Base-by-base conservation (phyloP, 164 flowering plant species). In the Warburgia ugandensis region DNA sequence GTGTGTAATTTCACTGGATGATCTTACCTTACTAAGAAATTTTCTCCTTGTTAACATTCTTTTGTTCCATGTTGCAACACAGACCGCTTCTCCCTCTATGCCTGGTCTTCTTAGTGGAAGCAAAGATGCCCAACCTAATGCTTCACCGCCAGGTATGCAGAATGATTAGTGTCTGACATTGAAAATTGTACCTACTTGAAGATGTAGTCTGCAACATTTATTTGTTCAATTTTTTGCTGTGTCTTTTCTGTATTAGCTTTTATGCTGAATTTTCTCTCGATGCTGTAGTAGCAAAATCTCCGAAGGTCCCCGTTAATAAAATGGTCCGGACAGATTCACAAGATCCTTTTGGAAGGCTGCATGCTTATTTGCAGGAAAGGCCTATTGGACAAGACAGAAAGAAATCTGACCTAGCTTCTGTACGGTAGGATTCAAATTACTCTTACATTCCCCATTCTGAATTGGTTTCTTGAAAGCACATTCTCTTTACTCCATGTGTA, bases 281-380 rank as follows among this genome's bases (percentile, higher is more conserved):
- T 48, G 12, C 26, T 44, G 5, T 47, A 78, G 85, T 73, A 3
- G 41, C 67, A 45, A 83, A 74, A 59, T 61, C 73, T 20, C 87
- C 70, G 62, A 94, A 84, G 59, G 80, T 81, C 48, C 95, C 94
- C 22, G 87, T 79, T 40, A 48, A 81, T 53, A 86, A 86, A 72
- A 74, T 94, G 79, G 97, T 94, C 11, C 72, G 99, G 59, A 83
- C 83, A 39, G 95, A 89, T 75, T 69, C 92, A 27, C 72, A 48
- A 54, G 86, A 81, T 71, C 99, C 97, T 63, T 78, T 79, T 58
- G 99, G 99, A 69, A 82, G 97, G 67, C 59, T 94, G 80, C 88
- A 89, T 77, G 90, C 95, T 7, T 94, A 80, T 64, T 43, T 84
- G 73, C 87, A 72, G 61, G 63, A 48, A 30, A 78, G 70, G 64